phyloP scores from a whole-genome alignment of 805 yeast genomes.

The Komagataella pastoris region DNA sequence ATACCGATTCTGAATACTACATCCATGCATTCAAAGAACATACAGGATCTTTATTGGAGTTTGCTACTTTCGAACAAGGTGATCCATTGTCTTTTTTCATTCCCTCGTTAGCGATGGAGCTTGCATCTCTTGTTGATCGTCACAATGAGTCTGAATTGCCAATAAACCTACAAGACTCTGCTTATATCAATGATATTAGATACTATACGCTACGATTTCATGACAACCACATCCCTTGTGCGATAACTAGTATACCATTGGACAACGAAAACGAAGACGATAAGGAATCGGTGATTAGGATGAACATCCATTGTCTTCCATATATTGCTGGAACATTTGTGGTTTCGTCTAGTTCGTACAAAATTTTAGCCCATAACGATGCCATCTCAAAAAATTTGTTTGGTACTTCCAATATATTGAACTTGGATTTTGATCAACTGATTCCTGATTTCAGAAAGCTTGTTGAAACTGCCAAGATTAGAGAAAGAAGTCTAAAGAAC shows the following conservation, averaged over 20 bases:
- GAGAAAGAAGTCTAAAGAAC: constrained; percentile 25
- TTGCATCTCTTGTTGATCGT: constrained; percentile 3
- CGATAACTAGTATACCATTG: constrained; percentile 48
- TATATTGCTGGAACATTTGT: constrained; percentile 81
- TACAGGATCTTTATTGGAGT: constrained; percentile 9
- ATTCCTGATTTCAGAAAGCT: constrained; percentile 50
- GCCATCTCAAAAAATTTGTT: constrained; percentile 69
- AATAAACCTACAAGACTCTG: constrained; percentile 21
- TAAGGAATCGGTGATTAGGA: constrained; percentile 23
- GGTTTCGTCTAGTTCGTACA: constrained; percentile 34
- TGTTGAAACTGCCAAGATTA: constrained; percentile 23
- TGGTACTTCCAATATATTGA: constrained; percentile 43
- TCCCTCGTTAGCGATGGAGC: constrained; percentile 3
- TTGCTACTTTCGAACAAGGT: constrained; percentile 1
- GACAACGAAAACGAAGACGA: constrained; percentile 25
- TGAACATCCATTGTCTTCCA: constrained; percentile 67
- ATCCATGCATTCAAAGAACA: constrained; percentile 12
- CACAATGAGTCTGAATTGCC: constrained; percentile 2
- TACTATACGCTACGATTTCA: constrained; percentile 42
- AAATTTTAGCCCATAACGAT: constrained; percentile 60
- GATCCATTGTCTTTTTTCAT: neutral
- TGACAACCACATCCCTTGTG: constrained; percentile 50
- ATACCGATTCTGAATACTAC: constrained; percentile 6
- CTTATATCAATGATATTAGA: constrained; percentile 39
- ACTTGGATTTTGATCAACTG: constrained; percentile 37